Conservation (phyloP, 163 green algal species). For the Scenedesmus sp. region DNA sequence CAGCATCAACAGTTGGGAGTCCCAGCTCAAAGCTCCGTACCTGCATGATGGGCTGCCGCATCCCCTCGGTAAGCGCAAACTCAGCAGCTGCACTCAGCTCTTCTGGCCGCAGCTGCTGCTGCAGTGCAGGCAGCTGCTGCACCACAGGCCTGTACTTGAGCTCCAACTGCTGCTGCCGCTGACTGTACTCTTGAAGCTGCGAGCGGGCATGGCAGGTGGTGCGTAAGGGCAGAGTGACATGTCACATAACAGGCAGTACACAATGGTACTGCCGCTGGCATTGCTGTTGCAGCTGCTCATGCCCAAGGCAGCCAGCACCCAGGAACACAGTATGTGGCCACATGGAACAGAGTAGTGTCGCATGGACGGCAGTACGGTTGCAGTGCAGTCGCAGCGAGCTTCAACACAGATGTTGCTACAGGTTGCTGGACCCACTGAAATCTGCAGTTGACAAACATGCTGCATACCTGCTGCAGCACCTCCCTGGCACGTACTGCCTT, state of each 20-base stretch:
- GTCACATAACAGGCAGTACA: neutral
- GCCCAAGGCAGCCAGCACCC: neutral
- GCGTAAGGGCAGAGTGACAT: neutral
- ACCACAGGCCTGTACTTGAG: conserved; percentile 39
- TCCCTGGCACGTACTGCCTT: conserved; percentile 37
- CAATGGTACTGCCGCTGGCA: too few relatives aligned
- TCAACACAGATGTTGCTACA: neutral
- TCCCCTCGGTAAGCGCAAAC: conserved; percentile 43
- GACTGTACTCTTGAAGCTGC: conserved; percentile 42
- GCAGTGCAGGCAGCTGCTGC: conserved; percentile 39
- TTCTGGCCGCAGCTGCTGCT: conserved; percentile 32
- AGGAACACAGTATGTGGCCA: too few relatives aligned
- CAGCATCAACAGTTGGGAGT: too few relatives aligned
- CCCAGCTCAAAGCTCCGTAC: too few relatives aligned
- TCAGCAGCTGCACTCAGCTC: conserved; percentile 40
- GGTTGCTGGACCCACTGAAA: neutral
- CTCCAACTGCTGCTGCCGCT: conserved; percentile 46
- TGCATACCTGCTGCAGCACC: conserved; percentile 42
- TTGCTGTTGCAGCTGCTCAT: neutral
- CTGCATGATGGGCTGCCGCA: conserved; percentile 47
- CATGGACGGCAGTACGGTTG: neutral
- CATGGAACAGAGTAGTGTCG: too few relatives aligned
- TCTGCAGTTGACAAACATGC: neutral
- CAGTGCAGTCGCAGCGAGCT: neutral
- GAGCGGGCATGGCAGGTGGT: neutral